A percentile compares a stretch with the other conserved stretches of the same genome.
Conservation (phyloP, 805 yeast species). For the Pichia sporocuriosa region DNA sequence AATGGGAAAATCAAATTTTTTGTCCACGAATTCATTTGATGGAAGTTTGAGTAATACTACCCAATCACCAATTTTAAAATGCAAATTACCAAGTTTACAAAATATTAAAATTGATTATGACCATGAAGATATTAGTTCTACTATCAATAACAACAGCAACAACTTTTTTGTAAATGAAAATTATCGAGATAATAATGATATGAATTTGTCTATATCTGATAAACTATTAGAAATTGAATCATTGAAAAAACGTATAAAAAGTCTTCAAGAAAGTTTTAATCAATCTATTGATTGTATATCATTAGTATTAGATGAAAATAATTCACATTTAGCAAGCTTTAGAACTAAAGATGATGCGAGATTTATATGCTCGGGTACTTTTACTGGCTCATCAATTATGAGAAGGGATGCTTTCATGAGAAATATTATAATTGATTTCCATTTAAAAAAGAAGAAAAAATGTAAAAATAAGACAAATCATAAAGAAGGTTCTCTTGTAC, state of each 20-base stretch:
- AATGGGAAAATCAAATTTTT: too few relatives aligned
- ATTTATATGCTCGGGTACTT: slow-evolving; percentile 12
- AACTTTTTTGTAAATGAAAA: too few relatives aligned
- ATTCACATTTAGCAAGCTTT: slow-evolving; percentile 2
- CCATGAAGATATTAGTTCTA: too few relatives aligned
- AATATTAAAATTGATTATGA: too few relatives aligned
- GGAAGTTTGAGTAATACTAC: too few relatives aligned
- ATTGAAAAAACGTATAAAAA: background rate
- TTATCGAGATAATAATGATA: background rate
- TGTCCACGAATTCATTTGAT: too few relatives aligned
- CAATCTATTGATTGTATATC: slow-evolving; percentile 9
- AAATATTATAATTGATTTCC: slow-evolving; percentile 9
- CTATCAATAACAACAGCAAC: too few relatives aligned
- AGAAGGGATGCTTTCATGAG: slow-evolving; percentile 17
- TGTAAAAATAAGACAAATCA: background rate
- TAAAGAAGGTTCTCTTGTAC: too few relatives aligned
- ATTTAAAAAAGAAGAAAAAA: slow-evolving; percentile 1
- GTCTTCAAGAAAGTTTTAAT: background rate
- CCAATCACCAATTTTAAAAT: too few relatives aligned
- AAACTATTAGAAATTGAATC: background rate
- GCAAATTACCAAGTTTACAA: too few relatives aligned
- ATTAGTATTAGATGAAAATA: slow-evolving; percentile 8
- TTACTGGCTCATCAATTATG: slow-evolving; percentile 12
- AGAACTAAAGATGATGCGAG: slow-evolving; percentile 14
- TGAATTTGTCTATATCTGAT: background rate